Evolutionary conservation across 2,329 filamentous ascomycete genomes (phyloP).

Genomic region (Mycosphaerella sp.): DNA sequence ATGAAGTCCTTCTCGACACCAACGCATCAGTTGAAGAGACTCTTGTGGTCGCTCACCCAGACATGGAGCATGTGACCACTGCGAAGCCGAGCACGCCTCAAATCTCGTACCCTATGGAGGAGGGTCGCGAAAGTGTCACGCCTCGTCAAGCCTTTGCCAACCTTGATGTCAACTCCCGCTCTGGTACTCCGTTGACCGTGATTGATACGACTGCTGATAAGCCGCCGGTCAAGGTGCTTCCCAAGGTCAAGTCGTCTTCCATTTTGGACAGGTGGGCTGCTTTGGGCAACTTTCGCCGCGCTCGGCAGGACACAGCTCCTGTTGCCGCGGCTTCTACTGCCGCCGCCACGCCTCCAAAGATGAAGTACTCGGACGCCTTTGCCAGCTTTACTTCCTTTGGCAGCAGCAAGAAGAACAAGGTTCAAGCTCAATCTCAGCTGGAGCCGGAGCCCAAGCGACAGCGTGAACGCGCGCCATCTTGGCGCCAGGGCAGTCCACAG

Average conservation of each 20-base stretch:
- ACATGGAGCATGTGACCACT: slow-evolving; percentile 36
- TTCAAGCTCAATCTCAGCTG: slow-evolving; percentile 22
- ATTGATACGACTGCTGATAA: slow-evolving; percentile 22
- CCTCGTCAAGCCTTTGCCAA: slow-evolving; percentile 50
- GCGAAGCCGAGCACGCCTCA: slow-evolving; percentile 54
- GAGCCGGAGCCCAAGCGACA: slow-evolving; percentile 9
- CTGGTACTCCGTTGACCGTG: slow-evolving; percentile 26
- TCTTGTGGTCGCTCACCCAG: slow-evolving; percentile 13
- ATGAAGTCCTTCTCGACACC: slow-evolving; percentile 31
- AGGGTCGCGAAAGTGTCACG: slow-evolving; percentile 43
- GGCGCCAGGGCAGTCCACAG: slow-evolving; percentile 29
- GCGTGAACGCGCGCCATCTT: slow-evolving; percentile 30
- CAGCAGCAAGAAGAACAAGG: slow-evolving; percentile 32
- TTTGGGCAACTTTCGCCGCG: slow-evolving; percentile 76
- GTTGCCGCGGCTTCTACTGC: slow-evolving; percentile 32
- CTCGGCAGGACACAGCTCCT: slow-evolving; percentile 44
- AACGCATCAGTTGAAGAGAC: neutral
- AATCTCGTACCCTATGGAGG: slow-evolving; percentile 40
- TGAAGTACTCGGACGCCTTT: slow-evolving; percentile 31
- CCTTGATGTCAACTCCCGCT: slow-evolving; percentile 46
- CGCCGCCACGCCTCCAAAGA: slow-evolving; percentile 33
- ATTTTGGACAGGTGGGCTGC: slow-evolving; percentile 81
- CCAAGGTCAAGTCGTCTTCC: slow-evolving; percentile 50
- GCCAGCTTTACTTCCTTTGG: slow-evolving; percentile 31
- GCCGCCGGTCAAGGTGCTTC: slow-evolving; percentile 49